Conservation (phyloP, 2,329 filamentous ascomycete species). For the Pseudogymnoascus sp. region DNA sequence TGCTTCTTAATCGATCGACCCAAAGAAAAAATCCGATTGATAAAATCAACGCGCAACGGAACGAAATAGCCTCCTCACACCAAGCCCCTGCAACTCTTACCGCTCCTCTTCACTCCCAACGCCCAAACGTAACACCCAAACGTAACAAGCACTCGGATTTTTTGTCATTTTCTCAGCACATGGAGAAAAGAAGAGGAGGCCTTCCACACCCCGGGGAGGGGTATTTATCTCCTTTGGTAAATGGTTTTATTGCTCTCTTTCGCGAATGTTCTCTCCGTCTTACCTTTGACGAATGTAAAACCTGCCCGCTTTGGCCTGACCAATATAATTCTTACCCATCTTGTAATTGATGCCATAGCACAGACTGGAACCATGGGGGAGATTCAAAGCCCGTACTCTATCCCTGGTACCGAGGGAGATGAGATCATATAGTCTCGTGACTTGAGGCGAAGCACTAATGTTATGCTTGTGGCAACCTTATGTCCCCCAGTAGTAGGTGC, state of each 20-base stretch:
- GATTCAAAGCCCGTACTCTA: background rate
- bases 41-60: background rate
- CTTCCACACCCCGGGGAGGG: background rate
- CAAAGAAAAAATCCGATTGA: background rate
- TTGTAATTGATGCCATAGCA: background rate
- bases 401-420: background rate
- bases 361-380: background rate
- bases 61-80: background rate
- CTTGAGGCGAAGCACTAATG: background rate
- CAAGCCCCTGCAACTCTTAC: background rate
- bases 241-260: constrained; percentile 1
- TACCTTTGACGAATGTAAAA: background rate
- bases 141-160: background rate
- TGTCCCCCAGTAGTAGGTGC: no score
- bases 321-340: background rate
- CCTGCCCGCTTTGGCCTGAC: background rate
- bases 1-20: background rate
- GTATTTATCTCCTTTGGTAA: background rate
- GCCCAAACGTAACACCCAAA: background rate
- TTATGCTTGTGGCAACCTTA: background rate
- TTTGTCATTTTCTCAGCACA: constrained; percentile 3
- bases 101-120: background rate
- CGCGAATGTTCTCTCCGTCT: background rate
- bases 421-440: background rate
- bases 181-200: background rate